phyloP scores from a whole-genome alignment of 2,329 filamentous ascomycete genomes.

The Colletotrichum lindemuthianum region DNA sequence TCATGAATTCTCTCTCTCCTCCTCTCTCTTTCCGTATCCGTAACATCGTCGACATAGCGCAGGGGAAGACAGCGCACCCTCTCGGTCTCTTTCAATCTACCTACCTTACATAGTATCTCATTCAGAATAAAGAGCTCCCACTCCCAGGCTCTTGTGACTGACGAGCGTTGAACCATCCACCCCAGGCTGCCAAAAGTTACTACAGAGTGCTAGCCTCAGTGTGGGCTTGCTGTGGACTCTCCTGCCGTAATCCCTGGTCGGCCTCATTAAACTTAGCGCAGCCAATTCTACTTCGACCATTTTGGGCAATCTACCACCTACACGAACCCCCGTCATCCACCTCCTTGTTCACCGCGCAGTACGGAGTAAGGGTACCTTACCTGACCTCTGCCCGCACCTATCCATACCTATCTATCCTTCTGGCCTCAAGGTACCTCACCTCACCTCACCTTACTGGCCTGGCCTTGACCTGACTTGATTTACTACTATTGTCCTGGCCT shows the following conservation, averaged over 20 bases:
- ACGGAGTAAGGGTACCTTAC: too few relatives aligned
- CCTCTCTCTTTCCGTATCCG: background rate
- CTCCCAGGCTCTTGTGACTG: too few relatives aligned
- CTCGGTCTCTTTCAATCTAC: too few relatives aligned
- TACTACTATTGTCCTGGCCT: constrained; percentile 13
- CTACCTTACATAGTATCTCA: too few relatives aligned
- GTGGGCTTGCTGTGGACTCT: constrained; percentile 28
- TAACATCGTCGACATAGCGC: background rate
- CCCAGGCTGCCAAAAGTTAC: constrained; percentile 23
- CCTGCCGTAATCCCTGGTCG: constrained; percentile 40
- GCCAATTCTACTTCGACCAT: constrained; percentile 47
- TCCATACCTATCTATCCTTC: too few relatives aligned
- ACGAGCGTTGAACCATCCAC: constrained; percentile 34
- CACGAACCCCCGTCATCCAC: constrained; percentile 38
- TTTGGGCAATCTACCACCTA: constrained; percentile 49
- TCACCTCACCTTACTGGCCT: constrained; percentile 19
- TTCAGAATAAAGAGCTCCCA: too few relatives aligned
- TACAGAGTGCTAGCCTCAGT: constrained; percentile 14
- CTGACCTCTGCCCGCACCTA: too few relatives aligned
- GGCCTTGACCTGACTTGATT: constrained; percentile 13
- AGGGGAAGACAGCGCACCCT: too few relatives aligned
- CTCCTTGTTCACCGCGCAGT: constrained; percentile 6
- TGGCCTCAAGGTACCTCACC: background rate
- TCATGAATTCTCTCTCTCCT: background rate
- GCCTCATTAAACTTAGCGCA: constrained; percentile 55